Conservation (phyloP, 768 basidiomycete species). For the Lenzites betulinus region DNA sequence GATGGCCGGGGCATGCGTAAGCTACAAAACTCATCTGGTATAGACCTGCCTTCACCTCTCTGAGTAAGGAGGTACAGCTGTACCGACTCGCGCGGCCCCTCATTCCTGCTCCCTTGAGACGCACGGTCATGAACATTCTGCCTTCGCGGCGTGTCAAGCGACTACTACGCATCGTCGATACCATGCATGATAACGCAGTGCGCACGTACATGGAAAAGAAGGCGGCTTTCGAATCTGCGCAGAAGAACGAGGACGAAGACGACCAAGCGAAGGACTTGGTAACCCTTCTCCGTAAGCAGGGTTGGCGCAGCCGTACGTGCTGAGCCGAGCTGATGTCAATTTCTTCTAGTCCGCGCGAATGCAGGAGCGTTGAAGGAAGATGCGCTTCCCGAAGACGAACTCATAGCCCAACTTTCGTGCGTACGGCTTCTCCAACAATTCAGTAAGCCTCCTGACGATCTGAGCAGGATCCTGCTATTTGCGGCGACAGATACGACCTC, state of each 20-base stretch:
- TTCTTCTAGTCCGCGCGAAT: conserved; percentile 16
- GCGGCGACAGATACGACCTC: conserved; percentile 32
- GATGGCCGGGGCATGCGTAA: too few species aligned
- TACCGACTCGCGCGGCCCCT: conserved; percentile 13
- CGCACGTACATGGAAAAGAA: conserved; percentile 42
- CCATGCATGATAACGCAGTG: conserved; percentile 37
- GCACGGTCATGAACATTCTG: conserved; percentile 35
- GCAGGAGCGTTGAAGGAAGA: conserved; percentile 17
- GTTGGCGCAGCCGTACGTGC: too few species aligned
- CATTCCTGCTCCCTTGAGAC: conserved; percentile 33
- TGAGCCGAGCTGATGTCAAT: too few species aligned
- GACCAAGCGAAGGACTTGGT: neutral
- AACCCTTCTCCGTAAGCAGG: neutral
- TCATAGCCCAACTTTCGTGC: conserved; percentile 33
- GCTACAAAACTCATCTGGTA: neutral
- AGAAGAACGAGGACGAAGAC: neutral
- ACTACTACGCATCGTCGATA: conserved; percentile 37
- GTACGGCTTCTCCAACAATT: neutral
- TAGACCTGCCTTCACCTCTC: neutral
- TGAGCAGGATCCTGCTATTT: conserved; percentile 15
- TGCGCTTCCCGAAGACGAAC: conserved; percentile 27
- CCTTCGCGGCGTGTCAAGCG: conserved; percentile 37
- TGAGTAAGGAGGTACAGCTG: neutral
- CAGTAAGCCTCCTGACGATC: neutral
- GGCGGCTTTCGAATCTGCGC: conserved; percentile 27